Evolutionary conservation across 2,329 filamentous ascomycete species (phyloP), one percentile per base, ranked within the genome.

Genomic region (Fusarium sp.): DNA sequence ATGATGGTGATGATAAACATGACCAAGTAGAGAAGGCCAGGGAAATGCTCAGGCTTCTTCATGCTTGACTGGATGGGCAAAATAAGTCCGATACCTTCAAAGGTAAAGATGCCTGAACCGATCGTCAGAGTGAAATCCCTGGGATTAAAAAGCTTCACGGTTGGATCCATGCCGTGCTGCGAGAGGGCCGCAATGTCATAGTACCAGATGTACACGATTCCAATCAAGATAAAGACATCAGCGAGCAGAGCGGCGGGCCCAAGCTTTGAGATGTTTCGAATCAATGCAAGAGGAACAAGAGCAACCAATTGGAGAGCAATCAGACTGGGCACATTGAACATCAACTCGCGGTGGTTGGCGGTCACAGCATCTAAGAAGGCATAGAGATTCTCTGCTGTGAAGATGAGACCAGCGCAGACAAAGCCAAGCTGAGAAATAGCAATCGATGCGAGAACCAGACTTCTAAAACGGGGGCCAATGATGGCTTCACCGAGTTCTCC

Each of bases 21-120:
- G 77, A 93, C 87, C 14, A 86, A 68, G 62, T 83, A 90, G 2
- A 93, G 85, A 4, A 93, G 83, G 56, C 81, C 82, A 69, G 86
- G 84, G 70, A 93, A 93, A 19, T 88, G 83, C 64, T 91, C 82
- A 0, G 91, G 91, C 58, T 88, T 82, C 71, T 86, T 86, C 91
- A 93, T 93, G 56, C 88, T 90, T 10, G 89, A 90, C 74, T 93
- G 89, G 53, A 93, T 93, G 0, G 91, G 91, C 10, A 93, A 81
- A 65, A 93, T 92, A 23, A 93, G 85, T 1, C 91, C 91, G 45
- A 93, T 93, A 46, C 91, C 91, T 75, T 93, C 91, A 69, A 92
- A 93, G 1, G 91, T 92, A 78, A 93, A 93, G 73, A 93, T 92
- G 36, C 89, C 88, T 3, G 89, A 87, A 51, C 91, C 91, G 46